Conservation (phyloP, 2,329 filamentous ascomycete genomes). For the Fusarium circinatum region DNA sequence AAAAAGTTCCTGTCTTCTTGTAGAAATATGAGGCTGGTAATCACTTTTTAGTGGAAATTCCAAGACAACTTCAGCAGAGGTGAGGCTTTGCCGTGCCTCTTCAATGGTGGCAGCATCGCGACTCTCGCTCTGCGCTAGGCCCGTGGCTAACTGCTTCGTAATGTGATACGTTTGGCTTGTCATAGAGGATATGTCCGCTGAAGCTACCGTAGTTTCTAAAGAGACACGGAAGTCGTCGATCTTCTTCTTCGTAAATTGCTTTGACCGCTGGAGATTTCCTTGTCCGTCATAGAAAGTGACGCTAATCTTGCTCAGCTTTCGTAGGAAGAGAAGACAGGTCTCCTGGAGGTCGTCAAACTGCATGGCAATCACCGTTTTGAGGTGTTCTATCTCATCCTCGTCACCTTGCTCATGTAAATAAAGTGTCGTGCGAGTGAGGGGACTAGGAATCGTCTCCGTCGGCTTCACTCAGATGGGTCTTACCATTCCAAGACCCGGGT, state of each 20-base stretch:
- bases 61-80: conserved; percentile 24
- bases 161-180: conserved; percentile 22
- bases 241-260: conserved; percentile 1
- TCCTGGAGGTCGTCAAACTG: conserved; percentile 21
- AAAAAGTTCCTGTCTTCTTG: conserved; percentile 20
- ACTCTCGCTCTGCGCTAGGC: conserved; percentile 19
- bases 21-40: not conserved
- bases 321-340: conserved; percentile 22
- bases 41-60: conserved; percentile 21
- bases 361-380: not conserved
- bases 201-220: not conserved
- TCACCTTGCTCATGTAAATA: conserved; percentile 24
- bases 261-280: not conserved
- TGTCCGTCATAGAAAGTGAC: conserved; percentile 6
- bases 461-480: conserved; percentile 21
- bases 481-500: conserved; percentile 23
- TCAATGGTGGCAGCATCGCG: conserved; percentile 4
- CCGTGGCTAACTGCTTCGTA: not conserved
- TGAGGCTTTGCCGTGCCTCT: not conserved
- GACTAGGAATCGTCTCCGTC: not conserved
- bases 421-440: conserved; percentile 25
- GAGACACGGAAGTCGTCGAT: conserved; percentile 3
- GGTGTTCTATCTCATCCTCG: not conserved
- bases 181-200: accelerated
- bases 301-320: conserved; percentile 11